phyloP scores from a whole-genome alignment of 805 yeast species.

The Phaffomyces antillensis region DNA sequence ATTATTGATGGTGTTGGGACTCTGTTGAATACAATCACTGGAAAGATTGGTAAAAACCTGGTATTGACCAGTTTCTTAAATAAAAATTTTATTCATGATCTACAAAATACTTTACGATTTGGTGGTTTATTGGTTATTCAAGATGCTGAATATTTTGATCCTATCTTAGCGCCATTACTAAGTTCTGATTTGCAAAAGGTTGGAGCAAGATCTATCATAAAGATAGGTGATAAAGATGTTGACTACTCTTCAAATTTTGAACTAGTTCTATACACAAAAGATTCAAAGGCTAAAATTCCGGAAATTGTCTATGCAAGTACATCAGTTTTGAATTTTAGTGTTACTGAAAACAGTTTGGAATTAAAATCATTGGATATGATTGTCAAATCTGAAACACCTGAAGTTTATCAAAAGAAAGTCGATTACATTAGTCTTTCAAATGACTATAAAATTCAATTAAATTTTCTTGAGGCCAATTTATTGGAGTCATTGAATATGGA shows the following conservation, averaged over 20 bases:
- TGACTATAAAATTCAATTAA: conserved; percentile 49
- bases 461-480: conserved; percentile 50
- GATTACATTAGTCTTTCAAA: conserved; percentile 50
- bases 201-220: conserved; percentile 65
- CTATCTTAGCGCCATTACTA: conserved; percentile 57
- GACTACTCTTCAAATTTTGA: conserved; percentile 63
- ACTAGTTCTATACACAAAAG: conserved; percentile 54
- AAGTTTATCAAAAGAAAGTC: conserved; percentile 49
- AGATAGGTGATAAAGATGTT: conserved; percentile 53
- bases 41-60: conserved; percentile 28
- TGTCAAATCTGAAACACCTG: conserved; percentile 54
- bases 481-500: conserved; percentile 50
- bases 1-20: conserved; percentile 68
- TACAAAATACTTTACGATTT: conserved; percentile 78
- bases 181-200: conserved; percentile 50
- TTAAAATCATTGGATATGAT: conserved; percentile 53
- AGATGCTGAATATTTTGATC: conserved; percentile 79
- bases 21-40: conserved; percentile 34
- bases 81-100: conserved; percentile 51
- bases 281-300: conserved; percentile 39
- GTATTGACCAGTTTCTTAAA: conserved; percentile 66
- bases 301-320: conserved; percentile 58
- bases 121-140: conserved; percentile 69
- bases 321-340: conserved; percentile 58
- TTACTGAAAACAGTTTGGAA: conserved; percentile 63